phyloP scores from a whole-genome alignment of 352 stramenopile genomes.

The Pythium utonaiense region DNA sequence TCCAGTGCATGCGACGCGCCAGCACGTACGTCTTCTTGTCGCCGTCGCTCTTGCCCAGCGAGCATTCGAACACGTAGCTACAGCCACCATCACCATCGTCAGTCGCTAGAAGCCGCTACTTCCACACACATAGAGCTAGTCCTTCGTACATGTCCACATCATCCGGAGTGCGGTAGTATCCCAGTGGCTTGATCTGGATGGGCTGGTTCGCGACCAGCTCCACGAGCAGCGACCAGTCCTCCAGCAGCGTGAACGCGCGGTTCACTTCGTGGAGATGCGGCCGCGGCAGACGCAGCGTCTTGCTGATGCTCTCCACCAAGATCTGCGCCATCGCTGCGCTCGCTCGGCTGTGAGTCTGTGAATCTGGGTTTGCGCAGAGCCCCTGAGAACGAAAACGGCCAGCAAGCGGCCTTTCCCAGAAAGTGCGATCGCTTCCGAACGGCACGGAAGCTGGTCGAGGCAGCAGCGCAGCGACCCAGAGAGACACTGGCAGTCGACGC shows the following conservation, averaged over 20 bases:
- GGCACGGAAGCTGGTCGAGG: neutral
- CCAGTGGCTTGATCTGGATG: constrained; percentile 55
- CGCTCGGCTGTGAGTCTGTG: neutral
- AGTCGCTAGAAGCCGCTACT: too few relatives aligned
- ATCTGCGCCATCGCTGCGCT: constrained; percentile 28
- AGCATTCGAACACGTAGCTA: constrained; percentile 82
- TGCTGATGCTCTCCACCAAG: constrained; percentile 49
- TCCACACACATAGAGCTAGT: too few relatives aligned
- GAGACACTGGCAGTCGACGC: too few relatives aligned
- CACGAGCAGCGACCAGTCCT: constrained; percentile 60
- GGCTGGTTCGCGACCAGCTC: constrained; percentile 40
- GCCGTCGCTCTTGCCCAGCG: constrained; percentile 29
- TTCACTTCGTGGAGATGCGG: constrained; percentile 66
- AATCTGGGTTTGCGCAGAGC: neutral
- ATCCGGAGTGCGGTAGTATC: constrained; percentile 80
- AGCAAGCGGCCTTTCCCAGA: neutral
- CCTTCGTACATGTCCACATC: constrained; percentile 74
- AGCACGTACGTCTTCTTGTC: constrained; percentile 39
- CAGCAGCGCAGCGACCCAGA: too few relatives aligned
- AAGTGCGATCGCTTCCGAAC: neutral
- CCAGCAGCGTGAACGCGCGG: constrained; percentile 51
- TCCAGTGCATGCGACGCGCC: neutral
- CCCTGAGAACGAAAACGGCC: neutral
- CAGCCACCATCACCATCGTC: neutral
- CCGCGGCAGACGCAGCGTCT: constrained; percentile 50